Evolutionary conservation across 352 stramenopile species (phyloP).

Genomic region (Phytophthora podocarpi): DNA sequence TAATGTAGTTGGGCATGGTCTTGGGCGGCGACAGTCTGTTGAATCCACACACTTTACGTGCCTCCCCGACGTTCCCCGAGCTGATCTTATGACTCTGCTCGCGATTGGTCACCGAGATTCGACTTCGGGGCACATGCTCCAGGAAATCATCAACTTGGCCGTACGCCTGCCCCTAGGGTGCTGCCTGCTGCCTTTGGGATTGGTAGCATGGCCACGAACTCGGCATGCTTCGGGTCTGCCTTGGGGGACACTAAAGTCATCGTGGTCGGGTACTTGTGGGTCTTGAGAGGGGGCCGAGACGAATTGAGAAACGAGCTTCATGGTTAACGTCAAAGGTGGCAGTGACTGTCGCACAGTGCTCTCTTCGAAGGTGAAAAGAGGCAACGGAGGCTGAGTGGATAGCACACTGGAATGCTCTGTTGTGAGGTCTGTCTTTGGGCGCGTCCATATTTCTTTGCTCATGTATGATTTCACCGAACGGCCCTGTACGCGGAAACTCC

Average conservation of each 20-base stretch:
- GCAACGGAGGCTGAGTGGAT: slow-evolving; percentile 19
- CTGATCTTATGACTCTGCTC: slow-evolving; percentile 38
- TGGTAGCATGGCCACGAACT: too few species aligned
- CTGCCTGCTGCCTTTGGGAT: too few species aligned
- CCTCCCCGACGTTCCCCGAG: slow-evolving; percentile 13
- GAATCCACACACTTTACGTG: slow-evolving; percentile 31
- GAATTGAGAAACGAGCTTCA: slow-evolving; percentile 33
- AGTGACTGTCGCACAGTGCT: neutral
- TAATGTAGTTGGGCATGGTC: slow-evolving; percentile 35
- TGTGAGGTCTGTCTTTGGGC: neutral
- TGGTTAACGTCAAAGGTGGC: neutral
- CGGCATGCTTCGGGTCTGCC: too few species aligned
- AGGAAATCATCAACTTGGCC: slow-evolving; percentile 35
- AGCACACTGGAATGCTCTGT: slow-evolving; percentile 1
- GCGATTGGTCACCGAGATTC: slow-evolving; percentile 30
- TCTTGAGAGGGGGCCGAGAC: slow-evolving; percentile 15
- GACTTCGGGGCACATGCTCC: slow-evolving; percentile 18
- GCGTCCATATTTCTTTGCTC: slow-evolving; percentile 22
- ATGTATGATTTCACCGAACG: slow-evolving; percentile 29
- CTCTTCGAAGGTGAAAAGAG: neutral
- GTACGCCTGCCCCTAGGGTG: slow-evolving; percentile 54
- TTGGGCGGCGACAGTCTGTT: slow-evolving; percentile 47
- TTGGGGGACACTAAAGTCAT: too few species aligned
- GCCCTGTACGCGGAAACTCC: slow-evolving; percentile 20
- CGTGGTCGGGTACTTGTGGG: neutral